Evolutionary conservation across 1,139 yeast species (phyloP), one percentile per base, ranked within the genome.

Genomic region (Yamadazyma aaseri): DNA sequence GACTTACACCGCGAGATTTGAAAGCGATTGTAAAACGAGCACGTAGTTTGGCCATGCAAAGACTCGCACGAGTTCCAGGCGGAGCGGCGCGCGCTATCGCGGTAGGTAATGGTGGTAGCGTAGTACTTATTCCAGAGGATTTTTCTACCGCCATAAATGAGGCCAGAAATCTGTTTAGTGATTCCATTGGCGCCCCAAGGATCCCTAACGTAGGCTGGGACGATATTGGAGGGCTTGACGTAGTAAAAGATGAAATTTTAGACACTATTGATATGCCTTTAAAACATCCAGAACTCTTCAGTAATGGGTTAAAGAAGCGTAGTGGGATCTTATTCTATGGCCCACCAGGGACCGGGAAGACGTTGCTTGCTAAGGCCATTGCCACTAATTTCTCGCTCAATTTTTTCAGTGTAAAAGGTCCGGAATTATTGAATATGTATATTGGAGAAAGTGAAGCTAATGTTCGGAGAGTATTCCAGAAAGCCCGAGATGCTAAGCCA

Each of bases 361-460:
- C 98, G 0, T 68, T 92, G 28, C 69, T 92, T 40, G 97, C 97
- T 8, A 92, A 92, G 56, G 97, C 97, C 0, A 92, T 92, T 50
- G 97, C 97, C 2, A 86, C 97, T 1, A 87, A 90, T 45, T 92
- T 90, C 53, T 85, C 96, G 3, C 71, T 92, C 45, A 92, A 92
- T 55, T 92, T 92, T 58, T 90, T 92, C 60, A 86, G 96, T 45
- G 97, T 90, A 17, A 90, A 90, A 56, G 97, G 97, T 12, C 97
- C 97, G 0, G 97, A 90, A 58, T 71, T 90, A 40, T 71, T 90
- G 45, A 90, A 92, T 57, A 92, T 90, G 97, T 92, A 92, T 58
- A 92, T 92, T 62, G 98, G 98, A 56, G 98, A 92, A 58, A 86
- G 96, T 1, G 98, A 92, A 61, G 97, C 97, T 13, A 92, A 92